phyloP scores from a whole-genome alignment of 1,284 basidiomycete genomes.

The Hemileia vastatrix region DNA sequence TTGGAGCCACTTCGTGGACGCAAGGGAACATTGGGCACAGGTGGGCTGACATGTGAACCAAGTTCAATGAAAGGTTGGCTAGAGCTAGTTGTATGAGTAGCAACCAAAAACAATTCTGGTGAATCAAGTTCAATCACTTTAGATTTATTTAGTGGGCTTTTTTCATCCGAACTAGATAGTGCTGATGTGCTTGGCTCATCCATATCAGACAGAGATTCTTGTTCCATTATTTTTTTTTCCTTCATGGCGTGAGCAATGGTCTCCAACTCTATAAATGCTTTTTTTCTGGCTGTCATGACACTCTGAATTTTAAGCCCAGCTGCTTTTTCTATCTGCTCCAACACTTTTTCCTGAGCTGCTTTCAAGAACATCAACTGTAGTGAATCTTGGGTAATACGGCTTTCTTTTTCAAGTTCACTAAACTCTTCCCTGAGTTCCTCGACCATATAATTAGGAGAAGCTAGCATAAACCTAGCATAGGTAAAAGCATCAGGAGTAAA shows the following conservation, averaged over 20 bases:
- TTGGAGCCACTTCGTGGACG: conserved; percentile 27
- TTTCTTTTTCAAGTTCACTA: conserved; percentile 59
- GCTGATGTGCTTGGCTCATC: conserved; percentile 22
- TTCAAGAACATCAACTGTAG: conserved; percentile 69
- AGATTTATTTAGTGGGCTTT: conserved; percentile 24
- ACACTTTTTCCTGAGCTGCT: conserved; percentile 63
- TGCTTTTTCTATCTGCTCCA: conserved; percentile 66
- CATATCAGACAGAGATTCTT: conserved; percentile 24
- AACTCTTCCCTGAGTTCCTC: conserved; percentile 64
- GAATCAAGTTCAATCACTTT: conserved; percentile 11
- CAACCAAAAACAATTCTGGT: conserved; percentile 12
- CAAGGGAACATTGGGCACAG: conserved; percentile 34
- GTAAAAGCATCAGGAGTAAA: conserved; percentile 84
- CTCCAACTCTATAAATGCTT: too few relatives aligned
- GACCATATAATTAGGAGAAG: conserved; percentile 72
- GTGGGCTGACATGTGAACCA: conserved; percentile 29
- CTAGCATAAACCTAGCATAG: conserved; percentile 92
- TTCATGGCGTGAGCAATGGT: too few relatives aligned
- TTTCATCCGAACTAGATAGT: conserved; percentile 31
- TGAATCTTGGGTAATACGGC: conserved; percentile 32
- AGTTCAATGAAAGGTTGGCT: conserved; percentile 51
- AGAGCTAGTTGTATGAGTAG: conserved; percentile 48
- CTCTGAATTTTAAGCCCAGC: conserved; percentile 57
- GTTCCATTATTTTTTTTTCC: conserved; percentile 51
- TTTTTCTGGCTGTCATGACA: conserved; percentile 48